Percentiles rank a stretch among this genome's conserved stretches.
These are phyloP conservation scores for Xanthoparmelia taractica DNA, from an alignment of 495 filamentous ascomycete species.

Conservation along the genomic window DNA sequence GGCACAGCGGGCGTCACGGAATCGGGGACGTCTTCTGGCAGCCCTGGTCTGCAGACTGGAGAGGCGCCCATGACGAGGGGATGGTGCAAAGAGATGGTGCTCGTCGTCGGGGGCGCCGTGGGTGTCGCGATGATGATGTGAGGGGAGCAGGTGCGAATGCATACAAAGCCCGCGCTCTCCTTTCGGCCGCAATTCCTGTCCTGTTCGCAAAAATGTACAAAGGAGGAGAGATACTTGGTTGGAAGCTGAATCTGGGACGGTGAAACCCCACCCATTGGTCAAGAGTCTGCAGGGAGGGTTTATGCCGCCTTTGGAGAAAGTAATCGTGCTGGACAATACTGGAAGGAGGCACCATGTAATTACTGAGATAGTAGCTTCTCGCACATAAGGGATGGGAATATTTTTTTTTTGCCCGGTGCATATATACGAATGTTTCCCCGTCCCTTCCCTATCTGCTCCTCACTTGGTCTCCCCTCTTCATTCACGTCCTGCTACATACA, in stretches of 20 bases:
- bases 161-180: neutral
- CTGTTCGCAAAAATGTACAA: neutral
- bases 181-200: neutral
- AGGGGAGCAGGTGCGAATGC: neutral
- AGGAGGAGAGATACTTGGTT: neutral
- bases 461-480: neutral
- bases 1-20: constrained; percentile 21
- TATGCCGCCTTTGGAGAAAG: neutral
- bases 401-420: neutral
- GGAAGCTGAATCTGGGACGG: neutral
- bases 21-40: constrained; percentile 9
- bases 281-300: neutral
- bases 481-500: neutral
- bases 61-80: constrained; percentile 31
- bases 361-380: neutral
- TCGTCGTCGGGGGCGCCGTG: constrained; percentile 34
- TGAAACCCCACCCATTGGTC: neutral
- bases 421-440: neutral
- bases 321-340: neutral
- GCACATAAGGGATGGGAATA: neutral
- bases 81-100: constrained; percentile 35
- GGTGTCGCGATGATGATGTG: constrained; percentile 27
- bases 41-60: constrained; percentile 41
- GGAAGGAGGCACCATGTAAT: constrained; percentile 2
- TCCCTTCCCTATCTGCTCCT: neutral